Conservation (phyloP, 176 grass and related monocot species). For the Raddia distichophylla region DNA sequence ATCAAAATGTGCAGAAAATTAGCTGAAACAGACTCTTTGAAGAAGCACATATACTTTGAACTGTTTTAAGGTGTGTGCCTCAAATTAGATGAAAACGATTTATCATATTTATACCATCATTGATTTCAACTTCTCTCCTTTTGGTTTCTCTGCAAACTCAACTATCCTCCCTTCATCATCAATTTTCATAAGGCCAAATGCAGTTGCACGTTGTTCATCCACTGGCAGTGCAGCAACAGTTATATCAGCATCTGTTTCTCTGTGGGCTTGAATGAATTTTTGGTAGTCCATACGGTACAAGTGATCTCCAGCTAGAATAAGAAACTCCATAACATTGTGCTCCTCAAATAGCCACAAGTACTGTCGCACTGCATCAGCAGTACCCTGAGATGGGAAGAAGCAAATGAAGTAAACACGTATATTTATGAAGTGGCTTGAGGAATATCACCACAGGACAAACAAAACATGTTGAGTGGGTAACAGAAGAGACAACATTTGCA, state of each 20-base stretch:
- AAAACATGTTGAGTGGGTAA: conserved; percentile 17
- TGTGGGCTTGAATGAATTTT: conserved; percentile 96
- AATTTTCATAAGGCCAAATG: conserved; percentile 97
- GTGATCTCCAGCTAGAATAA: conserved; percentile 93
- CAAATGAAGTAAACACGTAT: not conserved
- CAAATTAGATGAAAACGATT: conserved; percentile 15
- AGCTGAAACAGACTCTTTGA: conserved; percentile 5
- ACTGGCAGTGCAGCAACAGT: conserved; percentile 89
- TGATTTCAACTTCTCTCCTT: conserved; percentile 80
- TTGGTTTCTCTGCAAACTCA: conserved; percentile 94
- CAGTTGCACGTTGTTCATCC: conserved; percentile 91
- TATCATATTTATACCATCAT: conserved; percentile 72
- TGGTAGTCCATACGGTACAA: conserved; percentile 96
- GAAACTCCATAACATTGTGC: conserved; percentile 94
- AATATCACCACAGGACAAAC: not conserved
- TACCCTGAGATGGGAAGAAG: conserved; percentile 65
- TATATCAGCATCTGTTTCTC: conserved; percentile 91
- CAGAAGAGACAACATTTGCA: not conserved
- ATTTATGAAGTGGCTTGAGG: not conserved
- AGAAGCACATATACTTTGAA: conserved; percentile 21
- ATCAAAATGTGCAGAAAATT: conserved; percentile 20
- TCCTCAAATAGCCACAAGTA: conserved; percentile 97
- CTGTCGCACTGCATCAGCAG: conserved; percentile 90
- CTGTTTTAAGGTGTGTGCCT: not conserved
- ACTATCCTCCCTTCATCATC: conserved; percentile 92